Base-by-base conservation (phyloP, 495 filamentous ascomycete species). In the Cercophora sp. region DNA sequence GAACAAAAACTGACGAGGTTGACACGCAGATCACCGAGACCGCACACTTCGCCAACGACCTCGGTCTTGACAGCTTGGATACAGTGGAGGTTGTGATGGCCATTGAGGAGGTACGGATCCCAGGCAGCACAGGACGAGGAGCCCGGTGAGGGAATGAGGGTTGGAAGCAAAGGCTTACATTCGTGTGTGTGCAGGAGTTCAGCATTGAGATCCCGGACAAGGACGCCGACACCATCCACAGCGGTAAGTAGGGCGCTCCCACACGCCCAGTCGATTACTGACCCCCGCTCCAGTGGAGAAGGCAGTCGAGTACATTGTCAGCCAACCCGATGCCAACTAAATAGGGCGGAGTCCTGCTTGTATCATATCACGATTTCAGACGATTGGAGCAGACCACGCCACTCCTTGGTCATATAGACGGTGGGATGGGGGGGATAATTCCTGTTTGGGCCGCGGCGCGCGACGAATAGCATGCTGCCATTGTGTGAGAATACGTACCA, bases 131-230 rank as follows among this genome's bases (percentile, higher is more conserved):
- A 25, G 1, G 19, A 18, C 16, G 11, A 19, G n/a, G 3, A 22
- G 8, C 31, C 10, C 1, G 20, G 4, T n/a, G 15, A n/a, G 19
- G 34, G 4, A 5, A n/a, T 39, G 5, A 5, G 18, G 36, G 36
- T 11, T 15, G n/a, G 2, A 6, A 2, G 15, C n/a, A 19, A 9
- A 18, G 10, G 46, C 51, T 58, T 29, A 58, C 46, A 3, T 3
- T 16, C 15, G 24, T 20, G 15, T 0, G 26, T 32, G 42, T 60
- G 70, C 66, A 97, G 92, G 93, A 98, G 72, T 98, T 98, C 76
- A 96, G 91, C 83, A 93, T 98, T 75, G 93, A 98, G 82, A 98
- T 98, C 71, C 94, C 93, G 58, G 93, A 98, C 74, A 97, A 96
- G 80, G 92, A 96, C 65, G 94, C 93, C 58, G 93, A 98, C 76